A percentile compares a stretch with the other conserved stretches of the same genome.
phyloP scores from a whole-genome alignment of 495 filamentous ascomycete genomes.

The Aspergillus wentii region DNA sequence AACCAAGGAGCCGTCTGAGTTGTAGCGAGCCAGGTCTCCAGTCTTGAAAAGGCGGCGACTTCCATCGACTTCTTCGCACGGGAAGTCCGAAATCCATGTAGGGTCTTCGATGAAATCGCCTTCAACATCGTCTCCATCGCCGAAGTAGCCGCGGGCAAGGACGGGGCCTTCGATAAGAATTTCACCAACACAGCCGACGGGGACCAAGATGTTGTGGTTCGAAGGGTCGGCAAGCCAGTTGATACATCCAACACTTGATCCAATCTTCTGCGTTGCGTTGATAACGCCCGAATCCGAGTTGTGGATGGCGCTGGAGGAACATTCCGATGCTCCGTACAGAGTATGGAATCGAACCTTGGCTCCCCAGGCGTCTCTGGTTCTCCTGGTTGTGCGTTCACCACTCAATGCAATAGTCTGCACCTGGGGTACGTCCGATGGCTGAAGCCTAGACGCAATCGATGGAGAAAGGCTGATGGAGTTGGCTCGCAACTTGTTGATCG shows the following conservation, averaged over 20 bases:
- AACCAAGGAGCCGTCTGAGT: constrained; percentile 41
- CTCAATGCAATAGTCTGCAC: constrained; percentile 14
- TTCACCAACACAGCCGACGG: constrained; percentile 57
- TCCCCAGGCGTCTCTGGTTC: constrained; percentile 9
- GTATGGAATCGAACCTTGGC: constrained; percentile 17
- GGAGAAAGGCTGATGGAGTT: constrained; percentile 35
- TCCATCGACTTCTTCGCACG: constrained; percentile 2
- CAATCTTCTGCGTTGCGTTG: constrained; percentile 16
- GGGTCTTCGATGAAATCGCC: constrained; percentile 46
- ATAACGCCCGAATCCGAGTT: not conserved
- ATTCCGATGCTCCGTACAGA: constrained; percentile 35
- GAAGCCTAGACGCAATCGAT: constrained; percentile 11
- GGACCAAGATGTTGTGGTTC: constrained; percentile 48
- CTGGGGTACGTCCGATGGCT: constrained; percentile 12
- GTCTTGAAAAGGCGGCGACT: constrained; percentile 34
- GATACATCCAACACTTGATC: constrained; percentile 16
- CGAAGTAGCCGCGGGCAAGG: constrained; percentile 47
- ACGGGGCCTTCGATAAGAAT: constrained; percentile 57
- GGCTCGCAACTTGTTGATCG: constrained; percentile 29
- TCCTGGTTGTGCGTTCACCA: constrained; percentile 13
- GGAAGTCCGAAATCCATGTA: constrained; percentile 29
- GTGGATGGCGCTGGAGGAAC: constrained; percentile 25
- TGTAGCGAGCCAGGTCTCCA: constrained; percentile 51
- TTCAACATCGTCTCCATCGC: constrained; percentile 30
- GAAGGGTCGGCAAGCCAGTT: constrained; percentile 54